Conservation (phyloP, 75 land plant species). For the Pinus taeda region DNA sequence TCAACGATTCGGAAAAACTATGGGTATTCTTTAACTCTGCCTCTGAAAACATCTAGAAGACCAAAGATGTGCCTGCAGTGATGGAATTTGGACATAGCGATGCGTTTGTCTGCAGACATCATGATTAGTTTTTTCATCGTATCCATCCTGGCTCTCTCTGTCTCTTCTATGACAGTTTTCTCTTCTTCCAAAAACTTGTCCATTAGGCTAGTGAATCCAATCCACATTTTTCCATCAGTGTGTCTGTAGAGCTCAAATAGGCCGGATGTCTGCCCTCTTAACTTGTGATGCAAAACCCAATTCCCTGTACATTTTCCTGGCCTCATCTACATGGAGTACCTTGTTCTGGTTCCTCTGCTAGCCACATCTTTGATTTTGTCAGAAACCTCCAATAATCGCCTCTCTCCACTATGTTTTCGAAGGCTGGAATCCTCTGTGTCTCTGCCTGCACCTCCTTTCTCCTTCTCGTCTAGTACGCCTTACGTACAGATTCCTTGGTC, state of each 20-base stretch:
- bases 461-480: background rate
- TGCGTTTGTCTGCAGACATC: constrained; percentile 56
- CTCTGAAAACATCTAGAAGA: constrained; percentile 70
- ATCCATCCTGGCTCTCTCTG: constrained; percentile 43
- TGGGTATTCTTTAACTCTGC: constrained; percentile 57
- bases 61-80: constrained; percentile 66
- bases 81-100: constrained; percentile 56
- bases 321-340: constrained; percentile 56
- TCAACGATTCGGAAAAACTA: constrained; percentile 51
- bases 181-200: constrained; percentile 59
- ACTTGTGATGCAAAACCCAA: constrained; percentile 54
- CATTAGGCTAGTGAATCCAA: constrained; percentile 62
- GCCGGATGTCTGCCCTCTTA: constrained; percentile 42
- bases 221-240: constrained; percentile 36
- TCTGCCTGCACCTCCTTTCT: constrained; percentile 26
- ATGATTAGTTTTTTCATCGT: constrained; percentile 66
- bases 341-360: constrained; percentile 52
- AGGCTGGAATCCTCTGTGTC: constrained; percentile 17
- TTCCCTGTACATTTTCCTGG: constrained; percentile 62
- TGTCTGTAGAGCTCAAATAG: constrained; percentile 53
- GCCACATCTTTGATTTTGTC: constrained; percentile 35
- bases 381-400: constrained; percentile 50
- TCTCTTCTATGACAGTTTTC: constrained; percentile 27
- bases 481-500: too few species aligned
- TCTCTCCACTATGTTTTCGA: constrained; percentile 39